Evolutionary conservation across 2,329 filamentous ascomycete genomes (phyloP), one percentile per base, ranked within the genome.

Genomic region (Fusarium sp.): DNA sequence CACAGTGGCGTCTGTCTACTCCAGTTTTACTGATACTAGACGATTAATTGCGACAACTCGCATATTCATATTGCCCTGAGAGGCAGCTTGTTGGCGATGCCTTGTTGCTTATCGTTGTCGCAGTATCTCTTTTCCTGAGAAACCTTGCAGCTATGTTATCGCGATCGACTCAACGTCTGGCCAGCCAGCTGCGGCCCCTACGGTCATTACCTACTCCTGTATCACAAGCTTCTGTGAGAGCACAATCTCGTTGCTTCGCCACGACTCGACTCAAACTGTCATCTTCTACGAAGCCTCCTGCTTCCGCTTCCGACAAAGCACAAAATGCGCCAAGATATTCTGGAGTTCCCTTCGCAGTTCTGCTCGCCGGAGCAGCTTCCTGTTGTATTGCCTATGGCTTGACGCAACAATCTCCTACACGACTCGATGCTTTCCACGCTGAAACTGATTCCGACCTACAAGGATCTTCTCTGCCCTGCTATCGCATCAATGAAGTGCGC

Each of bases 401-500:
- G 32, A 50, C 56, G 20, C 66, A 71, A 27, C 56, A 66, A 11
- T 40, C 63, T 30, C 71, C 72, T 12, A 67, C 72, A 4, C 58
- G 57, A 55, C 74, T 71, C 64, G 72, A 74, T 42, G 56, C 69
- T 20, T 28, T 34, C 27, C 32, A 53, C 11, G 32, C 28, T 18
- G 53, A 61, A 14, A 42, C 27, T 9, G 20, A 43, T 23, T 49
- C 51, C 8, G 74, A 78, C 34, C 45, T 53, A 14, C 79, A 79
- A 34, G 81, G 84, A 66, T 80, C 83, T 4, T 77, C 76, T 12
- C 75, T 86, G 3, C 85, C 85, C 16, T 82, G 83, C 6, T 87
- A 82, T 71, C 82, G 83, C 30, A 80, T 89, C 16, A 76, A 81
- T 14, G 85, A 88, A 58, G 77, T 89, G 48, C 84, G 83, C 49